Evolutionary conservation across 2,329 filamentous ascomycete genomes (phyloP), one percentile per base, ranked within the genome.

Genomic region (Acrodontium crateriforme): DNA sequence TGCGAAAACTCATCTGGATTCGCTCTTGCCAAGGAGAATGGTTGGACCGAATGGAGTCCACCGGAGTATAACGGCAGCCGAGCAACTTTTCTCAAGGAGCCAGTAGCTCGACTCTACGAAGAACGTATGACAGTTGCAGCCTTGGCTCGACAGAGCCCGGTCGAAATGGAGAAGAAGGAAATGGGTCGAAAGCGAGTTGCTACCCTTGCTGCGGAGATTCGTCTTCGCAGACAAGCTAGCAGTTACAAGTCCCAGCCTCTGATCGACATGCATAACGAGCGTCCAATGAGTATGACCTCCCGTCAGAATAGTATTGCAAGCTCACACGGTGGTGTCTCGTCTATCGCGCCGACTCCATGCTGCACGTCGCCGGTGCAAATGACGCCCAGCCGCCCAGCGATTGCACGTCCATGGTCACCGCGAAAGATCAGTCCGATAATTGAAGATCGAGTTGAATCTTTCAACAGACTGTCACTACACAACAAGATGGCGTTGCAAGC

Each of bases 51-150:
- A 26, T 77, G 71, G 71, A 57, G 59, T 8, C 54, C 58, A 6
- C 63, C 65, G 0, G 46, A 55, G 7, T 39, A 41, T 36, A 34
- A 59, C 56, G 53, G 56, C 23, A 67, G 59, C 28, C 65, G 69
- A 11, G 55, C 59, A 9, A 63, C 58, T 3, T 77, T 77, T 48
- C 56, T 77, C 31, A 69, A 69, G 32, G 68, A 74, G 44, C 69
- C 71, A 1, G 60, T 74, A 17, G 62, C 67, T 1, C 65, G 67
- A 13, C 59, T 71, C 12, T 76, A 75, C 46, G 66, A 71, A 44
- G 63, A 66, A 35, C 58, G 56, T 37, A 54, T 61, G 24, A 52
- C 50, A 9, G 39, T 37, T 3, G 37, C 38, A 12, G 36, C 42
- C 22, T 28, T 44, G 35, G 18, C 50, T 3, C 31, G 31, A 11